These are phyloP conservation scores for Elsinoe ampelina DNA, from an alignment of 2,329 filamentous ascomycete genomes.

Conservation along the genomic window DNA sequence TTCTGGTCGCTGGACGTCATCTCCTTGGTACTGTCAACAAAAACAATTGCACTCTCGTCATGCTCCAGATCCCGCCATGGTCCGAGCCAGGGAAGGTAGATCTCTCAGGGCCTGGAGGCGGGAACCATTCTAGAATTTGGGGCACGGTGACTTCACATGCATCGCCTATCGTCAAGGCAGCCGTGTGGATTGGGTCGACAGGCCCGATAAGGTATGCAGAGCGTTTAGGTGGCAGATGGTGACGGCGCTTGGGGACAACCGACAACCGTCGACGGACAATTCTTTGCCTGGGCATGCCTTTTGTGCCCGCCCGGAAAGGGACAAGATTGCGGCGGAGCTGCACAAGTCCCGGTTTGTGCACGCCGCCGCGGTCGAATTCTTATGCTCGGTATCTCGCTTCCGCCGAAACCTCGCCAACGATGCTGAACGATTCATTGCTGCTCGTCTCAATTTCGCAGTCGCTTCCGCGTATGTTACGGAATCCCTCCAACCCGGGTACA, in stretches of 20 bases:
- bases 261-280: neutral
- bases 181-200: neutral
- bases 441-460: neutral
- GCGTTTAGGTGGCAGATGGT: neutral
- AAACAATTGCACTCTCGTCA: neutral
- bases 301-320: neutral
- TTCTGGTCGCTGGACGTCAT: neutral
- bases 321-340: neutral
- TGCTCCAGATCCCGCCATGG: neutral
- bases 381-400: neutral
- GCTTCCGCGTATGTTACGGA: slow-evolving; percentile 2
- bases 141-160: neutral
- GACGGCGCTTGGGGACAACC: slow-evolving; percentile 3
- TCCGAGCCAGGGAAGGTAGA: neutral
- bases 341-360: neutral
- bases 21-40: neutral
- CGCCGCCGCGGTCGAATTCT: neutral
- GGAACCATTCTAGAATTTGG: neutral
- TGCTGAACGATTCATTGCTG: neutral
- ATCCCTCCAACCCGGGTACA: neutral
- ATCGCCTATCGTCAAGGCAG: neutral
- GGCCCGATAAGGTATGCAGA: neutral
- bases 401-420: slow-evolving; percentile 11
- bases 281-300: neutral
- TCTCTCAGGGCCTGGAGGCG: neutral